These are phyloP conservation scores for Sordariomycetes sp. DNA, from an alignment of 2,329 filamentous ascomycete species.

Conservation along the genomic window DNA sequence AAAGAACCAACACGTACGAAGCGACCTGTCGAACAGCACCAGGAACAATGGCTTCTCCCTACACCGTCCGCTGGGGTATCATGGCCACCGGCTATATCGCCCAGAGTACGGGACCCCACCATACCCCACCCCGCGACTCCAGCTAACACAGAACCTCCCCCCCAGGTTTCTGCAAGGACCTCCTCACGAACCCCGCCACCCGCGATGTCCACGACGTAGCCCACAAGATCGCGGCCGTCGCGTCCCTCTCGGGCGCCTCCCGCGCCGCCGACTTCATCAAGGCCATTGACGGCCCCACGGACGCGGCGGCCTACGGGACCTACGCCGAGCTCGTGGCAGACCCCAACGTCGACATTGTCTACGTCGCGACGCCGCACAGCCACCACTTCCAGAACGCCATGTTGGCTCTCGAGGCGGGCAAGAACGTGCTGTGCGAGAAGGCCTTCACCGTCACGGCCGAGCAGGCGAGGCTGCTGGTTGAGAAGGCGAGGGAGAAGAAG, in stretches of 20 bases:
- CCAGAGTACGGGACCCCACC: constrained; percentile 22
- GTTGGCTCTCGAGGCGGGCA: constrained; percentile 71
- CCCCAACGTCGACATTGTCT: constrained; percentile 70
- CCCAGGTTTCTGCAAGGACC: constrained; percentile 58
- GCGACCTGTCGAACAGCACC: neutral
- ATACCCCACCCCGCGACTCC: neutral
- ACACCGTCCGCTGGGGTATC: constrained; percentile 44
- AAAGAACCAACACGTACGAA: neutral
- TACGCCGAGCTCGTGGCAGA: constrained; percentile 74
- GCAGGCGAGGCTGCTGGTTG: constrained; percentile 60
- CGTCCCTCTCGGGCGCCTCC: constrained; percentile 60
- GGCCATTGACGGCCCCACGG: constrained; percentile 52
- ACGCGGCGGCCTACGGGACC: constrained; percentile 62
- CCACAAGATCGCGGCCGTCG: constrained; percentile 67
- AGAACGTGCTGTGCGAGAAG: constrained; percentile 86
- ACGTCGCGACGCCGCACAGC: constrained; percentile 81
- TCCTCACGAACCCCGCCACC: constrained; percentile 57
- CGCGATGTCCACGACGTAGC: constrained; percentile 60
- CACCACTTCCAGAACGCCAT: constrained; percentile 88
- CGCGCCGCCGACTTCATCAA: constrained; percentile 62
- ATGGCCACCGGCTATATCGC: constrained; percentile 48
- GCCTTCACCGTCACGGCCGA: constrained; percentile 73
- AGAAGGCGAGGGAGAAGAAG: constrained; percentile 58
- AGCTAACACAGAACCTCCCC: no score
- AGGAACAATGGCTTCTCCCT: constrained; percentile 15